Conservation (phyloP, 2,329 filamentous ascomycete species). For the Trichophyton mentagrophytes region DNA sequence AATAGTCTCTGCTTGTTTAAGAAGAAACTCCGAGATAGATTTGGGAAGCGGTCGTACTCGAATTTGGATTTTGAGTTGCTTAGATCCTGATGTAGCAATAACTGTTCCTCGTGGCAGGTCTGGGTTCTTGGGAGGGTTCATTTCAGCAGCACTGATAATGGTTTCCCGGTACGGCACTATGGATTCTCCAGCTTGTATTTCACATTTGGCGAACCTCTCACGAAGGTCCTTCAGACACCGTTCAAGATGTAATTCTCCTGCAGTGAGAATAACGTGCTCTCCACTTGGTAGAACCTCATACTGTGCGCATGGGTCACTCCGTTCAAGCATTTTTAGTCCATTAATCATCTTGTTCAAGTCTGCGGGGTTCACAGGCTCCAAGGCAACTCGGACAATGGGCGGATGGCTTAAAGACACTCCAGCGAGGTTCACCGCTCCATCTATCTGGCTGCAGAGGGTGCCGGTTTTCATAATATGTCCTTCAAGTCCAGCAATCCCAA, state of each 20-base stretch:
- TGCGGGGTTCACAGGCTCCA: conserved; percentile 83
- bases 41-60: conserved; percentile 66
- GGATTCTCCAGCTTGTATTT: conserved; percentile 83
- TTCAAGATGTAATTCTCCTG: conserved; percentile 87
- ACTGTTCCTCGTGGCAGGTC: conserved; percentile 75
- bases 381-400: conserved; percentile 85
- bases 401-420: conserved; percentile 69
- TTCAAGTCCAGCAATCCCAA: conserved; percentile 84
- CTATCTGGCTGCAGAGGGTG: conserved; percentile 75
- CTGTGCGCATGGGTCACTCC: conserved; percentile 89
- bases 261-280: conserved; percentile 88
- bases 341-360: conserved; percentile 92
- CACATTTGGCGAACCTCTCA: conserved; percentile 84
- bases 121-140: conserved; percentile 76
- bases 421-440: conserved; percentile 80
- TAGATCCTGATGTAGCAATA: conserved; percentile 63
- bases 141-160: conserved; percentile 75
- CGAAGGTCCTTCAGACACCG: conserved; percentile 84
- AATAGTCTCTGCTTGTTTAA: conserved; percentile 66
- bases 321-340: conserved; percentile 73
- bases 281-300: conserved; percentile 89
- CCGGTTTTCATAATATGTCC: conserved; percentile 92
- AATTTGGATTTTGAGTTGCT: conserved; percentile 66
- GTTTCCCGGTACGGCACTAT: conserved; percentile 95
- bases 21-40: conserved; percentile 70